These are phyloP conservation scores for Pleurotus pulmonarius DNA, from an alignment of 768 basidiomycete species.

Conservation along the genomic window DNA sequence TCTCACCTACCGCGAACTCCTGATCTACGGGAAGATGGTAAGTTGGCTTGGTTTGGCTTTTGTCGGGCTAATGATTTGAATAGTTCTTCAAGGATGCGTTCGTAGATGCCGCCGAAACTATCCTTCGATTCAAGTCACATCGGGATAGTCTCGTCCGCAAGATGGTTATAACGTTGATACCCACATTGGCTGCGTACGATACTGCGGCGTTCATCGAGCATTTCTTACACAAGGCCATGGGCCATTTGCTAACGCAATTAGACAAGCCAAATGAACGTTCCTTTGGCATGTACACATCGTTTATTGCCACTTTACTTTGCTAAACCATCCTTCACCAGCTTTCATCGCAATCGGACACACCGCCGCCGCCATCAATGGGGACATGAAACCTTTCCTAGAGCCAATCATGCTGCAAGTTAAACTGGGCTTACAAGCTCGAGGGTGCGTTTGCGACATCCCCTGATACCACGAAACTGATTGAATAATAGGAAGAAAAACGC, in stretches of 20 bases:
- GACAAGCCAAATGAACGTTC: conserved; percentile 87
- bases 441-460: conserved; percentile 42
- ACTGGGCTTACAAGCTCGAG: conserved; percentile 79
- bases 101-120: conserved; percentile 82
- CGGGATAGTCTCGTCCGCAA: conserved; percentile 86
- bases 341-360: conserved; percentile 97
- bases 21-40: conserved; percentile 94
- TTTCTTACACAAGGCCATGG: conserved; percentile 93
- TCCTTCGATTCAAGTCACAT: conserved; percentile 83
- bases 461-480: neutral
- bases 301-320: neutral
- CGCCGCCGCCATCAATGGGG: conserved; percentile 84
- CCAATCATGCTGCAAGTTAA: conserved; percentile 88
- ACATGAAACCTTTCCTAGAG: conserved; percentile 95
- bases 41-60: conserved; percentile 21
- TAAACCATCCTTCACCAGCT: conserved; percentile 40
- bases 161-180: conserved; percentile 94
- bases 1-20: conserved; percentile 85
- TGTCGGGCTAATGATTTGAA: neutral
- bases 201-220: conserved; percentile 88
- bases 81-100: conserved; percentile 90
- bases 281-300: conserved; percentile 55
- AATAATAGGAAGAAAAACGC: conserved; percentile 75
- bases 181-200: conserved; percentile 92
- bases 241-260: conserved; percentile 80